Evolutionary conservation across 2,329 filamentous ascomycete genomes (phyloP).

Genomic region (Alternaria brassicae): DNA sequence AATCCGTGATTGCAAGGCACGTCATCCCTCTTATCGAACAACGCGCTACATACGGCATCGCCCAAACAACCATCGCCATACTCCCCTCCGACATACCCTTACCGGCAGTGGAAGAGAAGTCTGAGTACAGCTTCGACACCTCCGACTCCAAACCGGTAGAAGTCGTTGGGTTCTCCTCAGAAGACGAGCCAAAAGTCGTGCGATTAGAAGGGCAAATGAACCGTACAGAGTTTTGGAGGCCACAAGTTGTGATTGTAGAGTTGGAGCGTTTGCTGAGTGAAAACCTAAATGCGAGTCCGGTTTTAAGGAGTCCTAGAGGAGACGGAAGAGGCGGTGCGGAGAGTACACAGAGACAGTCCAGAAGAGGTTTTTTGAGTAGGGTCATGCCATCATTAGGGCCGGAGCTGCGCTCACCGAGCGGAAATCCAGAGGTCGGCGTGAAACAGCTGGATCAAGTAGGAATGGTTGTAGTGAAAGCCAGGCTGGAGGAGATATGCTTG

Average conservation of each 20-base stretch:
- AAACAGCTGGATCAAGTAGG: conserved; percentile 18
- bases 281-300: conserved; percentile 36
- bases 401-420: conserved; percentile 27
- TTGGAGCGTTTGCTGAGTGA: conserved; percentile 46
- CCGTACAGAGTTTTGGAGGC: conserved; percentile 54
- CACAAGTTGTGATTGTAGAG: conserved; percentile 51
- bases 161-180: conserved; percentile 51
- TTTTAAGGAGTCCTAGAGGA: conserved; percentile 11
- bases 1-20: conserved; percentile 48
- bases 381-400: conserved; percentile 30
- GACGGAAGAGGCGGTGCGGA: conserved; percentile 4
- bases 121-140: conserved; percentile 42
- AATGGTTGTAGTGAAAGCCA: conserved; percentile 36
- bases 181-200: conserved; percentile 51
- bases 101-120: conserved; percentile 31
- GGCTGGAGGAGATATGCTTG: conserved; percentile 44
- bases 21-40: conserved; percentile 53
- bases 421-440: conserved; percentile 31
- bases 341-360: conserved; percentile 12
- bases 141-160: conserved; percentile 36
- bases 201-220: conserved; percentile 52
- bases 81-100: conserved; percentile 53
- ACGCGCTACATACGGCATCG: conserved; percentile 52
- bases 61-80: conserved; percentile 54
- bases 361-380: conserved; percentile 32